phyloP scores from a whole-genome alignment of 1,139 yeast genomes.

The Pichia sp. region DNA sequence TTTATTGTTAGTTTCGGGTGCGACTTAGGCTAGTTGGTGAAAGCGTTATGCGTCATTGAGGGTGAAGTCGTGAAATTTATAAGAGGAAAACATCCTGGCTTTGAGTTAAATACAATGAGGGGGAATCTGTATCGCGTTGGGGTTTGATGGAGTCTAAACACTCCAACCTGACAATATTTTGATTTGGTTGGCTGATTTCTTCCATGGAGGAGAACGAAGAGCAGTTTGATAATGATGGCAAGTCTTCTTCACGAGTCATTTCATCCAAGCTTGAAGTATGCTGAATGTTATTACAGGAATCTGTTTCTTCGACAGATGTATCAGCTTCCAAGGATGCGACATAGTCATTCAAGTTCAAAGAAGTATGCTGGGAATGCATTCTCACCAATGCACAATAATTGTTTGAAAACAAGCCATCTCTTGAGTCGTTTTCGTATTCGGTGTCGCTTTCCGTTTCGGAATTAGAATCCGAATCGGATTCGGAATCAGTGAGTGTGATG shows the following conservation, averaged over 20 bases:
- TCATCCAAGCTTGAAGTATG: background rate
- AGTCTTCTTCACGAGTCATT: conserved; percentile 13
- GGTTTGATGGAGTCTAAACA: background rate
- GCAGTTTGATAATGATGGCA: conserved; percentile 24
- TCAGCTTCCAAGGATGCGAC: conserved; percentile 1
- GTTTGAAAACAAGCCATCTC: background rate
- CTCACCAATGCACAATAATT: conserved; percentile 4
- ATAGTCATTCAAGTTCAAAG: conserved; percentile 3
- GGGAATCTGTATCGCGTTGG: background rate
- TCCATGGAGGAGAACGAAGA: conserved; percentile 24
- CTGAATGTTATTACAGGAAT: background rate
- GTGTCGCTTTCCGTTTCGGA: conserved; percentile 12
- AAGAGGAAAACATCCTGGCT: background rate
- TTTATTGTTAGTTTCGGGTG: background rate
- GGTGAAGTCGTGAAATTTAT: background rate
- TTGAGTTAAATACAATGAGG: background rate
- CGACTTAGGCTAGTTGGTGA: background rate
- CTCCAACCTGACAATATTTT: background rate
- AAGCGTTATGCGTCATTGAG: background rate
- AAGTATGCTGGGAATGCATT: conserved; percentile 6
- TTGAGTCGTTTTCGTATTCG: conserved; percentile 15
- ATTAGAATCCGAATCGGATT: conserved; percentile 16
- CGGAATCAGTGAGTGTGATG: background rate
- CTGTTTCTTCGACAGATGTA: background rate
- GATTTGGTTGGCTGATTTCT: conserved; percentile 3